Evolutionary conservation across 2,329 filamentous ascomycete genomes (phyloP).

Genomic region (Elsinoe australis): DNA sequence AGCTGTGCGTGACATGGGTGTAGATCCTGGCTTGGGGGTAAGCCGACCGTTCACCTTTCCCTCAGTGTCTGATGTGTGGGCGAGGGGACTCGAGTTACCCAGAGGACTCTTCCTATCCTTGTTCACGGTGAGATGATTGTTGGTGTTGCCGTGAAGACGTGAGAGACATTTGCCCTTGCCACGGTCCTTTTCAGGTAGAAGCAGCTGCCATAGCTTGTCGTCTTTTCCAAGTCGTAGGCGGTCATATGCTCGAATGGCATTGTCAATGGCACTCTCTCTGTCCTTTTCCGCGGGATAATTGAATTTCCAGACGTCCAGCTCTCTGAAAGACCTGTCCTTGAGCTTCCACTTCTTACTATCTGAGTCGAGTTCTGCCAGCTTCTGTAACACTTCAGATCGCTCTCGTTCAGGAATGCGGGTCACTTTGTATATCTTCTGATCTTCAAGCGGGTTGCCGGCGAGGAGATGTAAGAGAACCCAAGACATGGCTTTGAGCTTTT

Average conservation of each 20-base stretch:
- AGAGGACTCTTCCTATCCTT: constrained; percentile 23
- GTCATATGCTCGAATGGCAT: constrained; percentile 57
- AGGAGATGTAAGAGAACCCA: constrained; percentile 46
- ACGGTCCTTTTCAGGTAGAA: constrained; percentile 53
- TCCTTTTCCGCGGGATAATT: constrained; percentile 49
- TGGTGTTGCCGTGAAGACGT: constrained; percentile 43
- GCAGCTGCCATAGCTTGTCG: constrained; percentile 55
- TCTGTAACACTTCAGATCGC: constrained; percentile 40
- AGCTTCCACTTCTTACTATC: constrained; percentile 43
- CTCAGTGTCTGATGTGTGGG: constrained; percentile 19
- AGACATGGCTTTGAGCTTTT: constrained; percentile 37
- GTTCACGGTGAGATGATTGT: constrained; percentile 23
- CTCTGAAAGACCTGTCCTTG: constrained; percentile 52
- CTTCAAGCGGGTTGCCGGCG: constrained; percentile 44
- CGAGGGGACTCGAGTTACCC: constrained; percentile 26
- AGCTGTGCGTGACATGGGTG: constrained; percentile 24
- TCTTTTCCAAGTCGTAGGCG: constrained; percentile 51
- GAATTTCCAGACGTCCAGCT: constrained; percentile 56
- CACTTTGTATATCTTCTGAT: constrained; percentile 40
- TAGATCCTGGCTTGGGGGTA: constrained; percentile 26
- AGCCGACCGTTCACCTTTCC: constrained; percentile 2
- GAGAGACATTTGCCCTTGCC: constrained; percentile 56
- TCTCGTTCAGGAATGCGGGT: constrained; percentile 45
- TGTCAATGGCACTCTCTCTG: constrained; percentile 52
- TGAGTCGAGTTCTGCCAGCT: constrained; percentile 45